Conservation (phyloP, 495 filamentous ascomycete species). For the Diplogelasinospora grovesii region DNA sequence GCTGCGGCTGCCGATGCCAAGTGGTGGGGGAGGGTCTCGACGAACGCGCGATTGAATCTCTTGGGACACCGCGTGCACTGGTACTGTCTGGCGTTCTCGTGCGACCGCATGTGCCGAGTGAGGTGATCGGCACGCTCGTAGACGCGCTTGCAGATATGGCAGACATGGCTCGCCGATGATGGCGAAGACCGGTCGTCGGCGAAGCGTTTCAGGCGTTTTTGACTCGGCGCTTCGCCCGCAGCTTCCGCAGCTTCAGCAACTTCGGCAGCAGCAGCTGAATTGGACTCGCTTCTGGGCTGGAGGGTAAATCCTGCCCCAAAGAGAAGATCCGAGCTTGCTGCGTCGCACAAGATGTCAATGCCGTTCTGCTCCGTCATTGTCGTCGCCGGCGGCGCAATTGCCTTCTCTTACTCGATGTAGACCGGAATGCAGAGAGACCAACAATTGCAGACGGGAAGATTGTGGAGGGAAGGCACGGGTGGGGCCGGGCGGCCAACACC, state of each 20-base stretch:
- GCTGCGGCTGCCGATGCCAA: background rate
- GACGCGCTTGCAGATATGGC: slow-evolving; percentile 15
- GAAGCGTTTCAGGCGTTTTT: too few species aligned
- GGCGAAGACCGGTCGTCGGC: too few species aligned
- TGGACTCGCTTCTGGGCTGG: too few species aligned
- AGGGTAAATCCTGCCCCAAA: too few species aligned
- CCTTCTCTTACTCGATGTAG: too few species aligned
- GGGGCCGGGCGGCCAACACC: too few species aligned
- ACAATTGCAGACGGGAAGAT: background rate
- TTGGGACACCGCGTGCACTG: slow-evolving; percentile 19
- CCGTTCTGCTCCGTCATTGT: slow-evolving; percentile 14
- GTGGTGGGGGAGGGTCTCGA: slow-evolving; percentile 3
- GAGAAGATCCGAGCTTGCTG: slow-evolving; percentile 13
- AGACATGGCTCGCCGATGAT: slow-evolving; percentile 12
- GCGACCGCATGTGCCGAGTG: slow-evolving; percentile 19
- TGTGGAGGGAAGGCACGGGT: slow-evolving; percentile 5
- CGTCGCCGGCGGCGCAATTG: background rate
- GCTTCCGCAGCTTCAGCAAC: too few species aligned
- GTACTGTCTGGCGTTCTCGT: slow-evolving; percentile 21
- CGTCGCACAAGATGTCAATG: slow-evolving; percentile 20
- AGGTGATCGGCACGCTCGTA: slow-evolving; percentile 22
- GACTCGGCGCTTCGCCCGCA: too few species aligned
- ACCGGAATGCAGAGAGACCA: background rate
- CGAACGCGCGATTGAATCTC: slow-evolving; percentile 21
- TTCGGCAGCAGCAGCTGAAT: too few species aligned